These are phyloP conservation scores for Ceratocystis lukuohia DNA, from an alignment of 2,329 filamentous ascomycete genomes.

Conservation along the genomic window DNA sequence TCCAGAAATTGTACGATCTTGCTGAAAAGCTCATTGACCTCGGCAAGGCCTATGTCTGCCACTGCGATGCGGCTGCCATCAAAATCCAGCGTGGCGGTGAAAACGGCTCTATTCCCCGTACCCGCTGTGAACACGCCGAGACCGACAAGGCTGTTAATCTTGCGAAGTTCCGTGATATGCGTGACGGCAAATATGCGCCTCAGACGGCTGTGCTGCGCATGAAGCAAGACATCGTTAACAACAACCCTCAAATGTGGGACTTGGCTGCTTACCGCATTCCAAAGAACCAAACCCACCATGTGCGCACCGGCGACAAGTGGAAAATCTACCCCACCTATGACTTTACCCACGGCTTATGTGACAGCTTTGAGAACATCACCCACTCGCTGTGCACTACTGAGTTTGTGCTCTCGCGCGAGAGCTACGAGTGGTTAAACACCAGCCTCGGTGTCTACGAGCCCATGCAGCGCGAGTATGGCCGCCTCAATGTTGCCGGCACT, in stretches of 20 bases:
- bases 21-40: slow-evolving; percentile 70
- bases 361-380: slow-evolving; percentile 83
- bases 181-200: slow-evolving; percentile 78
- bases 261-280: slow-evolving; percentile 79
- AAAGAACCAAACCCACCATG: slow-evolving; percentile 54
- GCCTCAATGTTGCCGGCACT: slow-evolving; percentile 61
- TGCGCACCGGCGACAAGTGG: slow-evolving; percentile 72
- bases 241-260: slow-evolving; percentile 96
- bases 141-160: slow-evolving; percentile 64
- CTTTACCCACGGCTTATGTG: slow-evolving; percentile 79
- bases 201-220: slow-evolving; percentile 77
- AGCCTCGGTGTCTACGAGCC: slow-evolving; percentile 72
- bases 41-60: slow-evolving; percentile 70
- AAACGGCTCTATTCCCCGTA: slow-evolving; percentile 53
- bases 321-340: slow-evolving; percentile 93
- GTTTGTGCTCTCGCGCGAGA: slow-evolving; percentile 70
- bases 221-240: slow-evolving; percentile 75
- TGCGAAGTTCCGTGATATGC: slow-evolving; percentile 75
- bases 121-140: slow-evolving; percentile 66
- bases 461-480: slow-evolving; percentile 76
- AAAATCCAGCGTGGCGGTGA: slow-evolving; percentile 77
- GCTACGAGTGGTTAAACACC: slow-evolving; percentile 84
- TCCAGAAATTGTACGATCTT: slow-evolving; percentile 72
- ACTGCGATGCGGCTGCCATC: slow-evolving; percentile 70
- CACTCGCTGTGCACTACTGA: slow-evolving; percentile 90